Conservation (phyloP, 805 yeast species). For the Grigorovia humatica region DNA sequence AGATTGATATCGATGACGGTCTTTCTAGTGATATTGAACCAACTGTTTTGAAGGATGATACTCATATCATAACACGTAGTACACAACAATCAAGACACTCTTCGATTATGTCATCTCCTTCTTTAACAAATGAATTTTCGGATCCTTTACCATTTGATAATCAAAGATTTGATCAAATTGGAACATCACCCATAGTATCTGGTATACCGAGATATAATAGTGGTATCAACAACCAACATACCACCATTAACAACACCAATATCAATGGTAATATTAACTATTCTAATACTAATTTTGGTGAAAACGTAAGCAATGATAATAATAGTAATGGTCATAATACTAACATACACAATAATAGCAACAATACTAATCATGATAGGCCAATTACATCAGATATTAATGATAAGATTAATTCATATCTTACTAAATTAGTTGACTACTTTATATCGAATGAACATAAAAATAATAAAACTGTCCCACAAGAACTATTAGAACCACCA, state of each 20-base stretch:
- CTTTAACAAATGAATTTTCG: conserved; percentile 26
- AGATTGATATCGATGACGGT: conserved; percentile 28
- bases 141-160: conserved; percentile 25
- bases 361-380: conserved; percentile 7
- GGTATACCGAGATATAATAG: conserved; percentile 21
- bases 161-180: conserved; percentile 19
- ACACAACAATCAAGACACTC: neutral
- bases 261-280: neutral
- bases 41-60: neutral
- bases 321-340: neutral
- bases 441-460: conserved; percentile 27
- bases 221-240: neutral
- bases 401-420: conserved; percentile 25
- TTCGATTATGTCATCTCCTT: conserved; percentile 18
- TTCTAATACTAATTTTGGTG: neutral
- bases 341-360: neutral
- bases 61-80: neutral
- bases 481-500: conserved; percentile 24
- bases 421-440: conserved; percentile 25
- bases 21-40: conserved; percentile 31
- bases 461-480: conserved; percentile 18
- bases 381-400: conserved; percentile 24
- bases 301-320: neutral
- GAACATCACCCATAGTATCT: conserved; percentile 26
- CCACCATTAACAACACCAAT: no score